Conservation (phyloP, 768 basidiomycete genomes). For the Panaeolus cyanescens region DNA sequence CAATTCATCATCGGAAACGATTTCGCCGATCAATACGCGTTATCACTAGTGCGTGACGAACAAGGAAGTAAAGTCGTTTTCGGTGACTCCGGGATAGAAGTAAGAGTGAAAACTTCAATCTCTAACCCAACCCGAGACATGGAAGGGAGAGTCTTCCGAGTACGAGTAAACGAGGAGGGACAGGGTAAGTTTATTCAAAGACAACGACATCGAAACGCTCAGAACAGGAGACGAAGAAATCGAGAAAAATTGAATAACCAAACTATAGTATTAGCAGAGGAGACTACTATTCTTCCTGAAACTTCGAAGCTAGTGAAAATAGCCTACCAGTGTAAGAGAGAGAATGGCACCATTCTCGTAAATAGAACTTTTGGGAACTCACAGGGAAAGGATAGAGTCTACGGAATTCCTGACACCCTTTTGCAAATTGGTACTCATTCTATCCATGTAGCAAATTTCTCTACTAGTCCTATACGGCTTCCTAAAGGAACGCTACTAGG, state of each 20-base stretch:
- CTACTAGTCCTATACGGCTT: conserved; percentile 8
- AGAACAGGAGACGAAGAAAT: neutral
- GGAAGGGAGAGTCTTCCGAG: conserved; percentile 4
- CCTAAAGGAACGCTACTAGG: conserved; percentile 2
- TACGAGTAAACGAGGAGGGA: conserved; percentile 2
- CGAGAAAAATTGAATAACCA: neutral
- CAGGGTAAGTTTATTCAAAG: neutral
- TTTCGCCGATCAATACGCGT: conserved; percentile 31
- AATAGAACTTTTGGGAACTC: conserved; percentile 9
- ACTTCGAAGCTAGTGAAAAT: conserved; percentile 1
- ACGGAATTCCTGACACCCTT: conserved; percentile 16
- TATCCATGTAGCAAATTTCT: conserved; percentile 10
- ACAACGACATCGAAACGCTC: neutral
- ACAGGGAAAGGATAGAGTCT: conserved; percentile 8
- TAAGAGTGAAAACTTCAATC: conserved; percentile 6
- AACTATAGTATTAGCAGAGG: conserved; percentile 1
- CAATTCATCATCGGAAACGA: conserved; percentile 34
- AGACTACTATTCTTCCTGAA: conserved; percentile 13
- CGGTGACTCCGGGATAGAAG: conserved; percentile 8
- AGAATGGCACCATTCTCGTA: conserved; percentile 7
- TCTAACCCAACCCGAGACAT: neutral
- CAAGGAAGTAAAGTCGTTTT: conserved; percentile 8
- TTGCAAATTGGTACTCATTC: conserved; percentile 1
- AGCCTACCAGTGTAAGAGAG: neutral
- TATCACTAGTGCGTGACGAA: conserved; percentile 23